Percentiles rank a stretch among this genome's conserved stretches.
Evolutionary conservation across 176 grass and related monocot species (phyloP).

Genomic region (Typha latifolia): DNA sequence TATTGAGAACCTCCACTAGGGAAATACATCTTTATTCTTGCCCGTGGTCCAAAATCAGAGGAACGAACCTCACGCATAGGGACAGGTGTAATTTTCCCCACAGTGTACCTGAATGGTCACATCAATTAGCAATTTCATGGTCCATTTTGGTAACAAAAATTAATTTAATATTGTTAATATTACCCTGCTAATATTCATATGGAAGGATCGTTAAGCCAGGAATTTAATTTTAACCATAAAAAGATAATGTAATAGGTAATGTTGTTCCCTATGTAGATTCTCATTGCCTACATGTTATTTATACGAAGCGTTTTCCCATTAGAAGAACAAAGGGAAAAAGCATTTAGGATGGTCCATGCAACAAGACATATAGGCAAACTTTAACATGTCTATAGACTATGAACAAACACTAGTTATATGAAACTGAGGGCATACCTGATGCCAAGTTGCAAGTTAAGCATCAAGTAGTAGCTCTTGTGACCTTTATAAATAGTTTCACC

Average conservation of each 20-base stretch:
- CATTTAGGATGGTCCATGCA: no score
- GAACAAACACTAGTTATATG: no score
- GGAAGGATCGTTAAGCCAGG: neutral
- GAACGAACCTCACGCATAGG: slow-evolving; percentile 94
- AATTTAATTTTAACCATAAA: neutral
- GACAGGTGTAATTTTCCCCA: slow-evolving; percentile 95
- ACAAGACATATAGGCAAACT: no score
- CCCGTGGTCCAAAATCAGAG: slow-evolving; percentile 89
- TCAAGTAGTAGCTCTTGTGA: slow-evolving; percentile 92
- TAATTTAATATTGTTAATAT: neutral
- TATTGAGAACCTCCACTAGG: slow-evolving; percentile 83
- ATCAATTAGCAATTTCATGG: neutral
- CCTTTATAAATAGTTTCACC: slow-evolving; percentile 91
- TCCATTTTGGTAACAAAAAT: neutral
- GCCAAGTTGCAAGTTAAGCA: slow-evolving; percentile 97
- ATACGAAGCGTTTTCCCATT: neutral
- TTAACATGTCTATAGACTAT: no score
- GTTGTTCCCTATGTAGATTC: neutral
- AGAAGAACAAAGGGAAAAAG: no score
- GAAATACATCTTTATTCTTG: slow-evolving; percentile 87
- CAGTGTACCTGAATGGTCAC: slow-evolving; percentile 67
- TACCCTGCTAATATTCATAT: neutral
- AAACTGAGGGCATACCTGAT: slow-evolving; percentile 52
- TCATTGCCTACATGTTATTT: neutral
- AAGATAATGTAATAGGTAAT: neutral